A percentile compares a stretch with the other conserved stretches of the same genome.
These are phyloP conservation scores for Saccharata proteae DNA, from an alignment of 2,329 filamentous ascomycete genomes.

Conservation along the genomic window DNA sequence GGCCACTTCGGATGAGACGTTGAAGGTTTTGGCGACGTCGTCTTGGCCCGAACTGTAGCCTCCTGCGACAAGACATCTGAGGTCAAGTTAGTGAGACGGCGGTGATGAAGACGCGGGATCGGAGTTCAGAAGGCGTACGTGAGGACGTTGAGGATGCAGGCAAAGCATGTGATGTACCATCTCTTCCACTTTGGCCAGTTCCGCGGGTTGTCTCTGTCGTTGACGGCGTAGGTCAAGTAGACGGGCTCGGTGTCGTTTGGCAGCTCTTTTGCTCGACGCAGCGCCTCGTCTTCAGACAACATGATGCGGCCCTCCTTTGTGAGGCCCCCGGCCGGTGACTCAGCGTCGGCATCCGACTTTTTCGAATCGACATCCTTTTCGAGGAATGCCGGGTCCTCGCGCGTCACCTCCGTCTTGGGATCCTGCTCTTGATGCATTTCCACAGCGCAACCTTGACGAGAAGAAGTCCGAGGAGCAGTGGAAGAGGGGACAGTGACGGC, in stretches of 20 bases:
- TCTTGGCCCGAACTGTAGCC: slow-evolving; percentile 7
- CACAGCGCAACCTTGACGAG: no score
- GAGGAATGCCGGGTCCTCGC: slow-evolving; percentile 1
- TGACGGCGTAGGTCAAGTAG: slow-evolving; percentile 11
- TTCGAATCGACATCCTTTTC: slow-evolving; percentile 7
- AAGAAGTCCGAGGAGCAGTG: no score
- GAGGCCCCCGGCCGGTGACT: neutral
- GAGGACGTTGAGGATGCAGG: slow-evolving; percentile 21
- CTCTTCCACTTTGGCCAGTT: slow-evolving; percentile 27
- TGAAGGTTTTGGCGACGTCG: slow-evolving; percentile 1
- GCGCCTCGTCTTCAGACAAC: slow-evolving; percentile 12
- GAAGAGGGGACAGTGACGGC: no score
- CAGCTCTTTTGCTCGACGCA: slow-evolving; percentile 9
- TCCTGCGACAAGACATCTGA: slow-evolving; percentile 7
- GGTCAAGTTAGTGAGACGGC: neutral
- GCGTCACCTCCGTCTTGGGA: no score
- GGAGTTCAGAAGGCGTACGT: slow-evolving; percentile 3
- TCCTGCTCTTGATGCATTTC: no score
- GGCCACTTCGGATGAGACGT: slow-evolving; percentile 5
- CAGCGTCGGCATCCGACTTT: neutral
- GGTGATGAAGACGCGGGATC: neutral
- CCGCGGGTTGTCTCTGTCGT: slow-evolving; percentile 25
- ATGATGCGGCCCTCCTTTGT: neutral
- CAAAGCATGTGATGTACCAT: slow-evolving; percentile 31
- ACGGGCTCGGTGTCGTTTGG: slow-evolving; percentile 13